Conservation (phyloP, 805 yeast genomes). For the Zygosaccharomyces bailii region DNA sequence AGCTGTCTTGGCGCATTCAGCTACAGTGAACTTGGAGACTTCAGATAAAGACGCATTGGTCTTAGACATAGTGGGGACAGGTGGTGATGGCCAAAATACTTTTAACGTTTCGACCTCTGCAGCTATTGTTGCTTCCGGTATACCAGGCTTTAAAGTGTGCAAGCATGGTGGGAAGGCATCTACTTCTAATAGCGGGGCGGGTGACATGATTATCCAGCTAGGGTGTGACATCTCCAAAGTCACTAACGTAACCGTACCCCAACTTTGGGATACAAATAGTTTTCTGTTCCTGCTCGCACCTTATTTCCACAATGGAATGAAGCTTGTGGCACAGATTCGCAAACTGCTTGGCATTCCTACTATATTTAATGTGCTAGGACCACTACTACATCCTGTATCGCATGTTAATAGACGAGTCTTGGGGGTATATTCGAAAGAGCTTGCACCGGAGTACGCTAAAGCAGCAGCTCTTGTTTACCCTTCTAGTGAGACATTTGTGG, state of each 20-base stretch:
- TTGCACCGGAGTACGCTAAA: conserved; percentile 82
- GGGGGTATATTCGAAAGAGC: conserved; percentile 78
- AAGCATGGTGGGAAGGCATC: conserved; percentile 98
- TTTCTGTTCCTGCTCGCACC: conserved; percentile 87
- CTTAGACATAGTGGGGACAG: conserved; percentile 92
- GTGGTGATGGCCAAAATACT: conserved; percentile 97
- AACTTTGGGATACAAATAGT: conserved; percentile 45
- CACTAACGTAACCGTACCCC: conserved; percentile 54
- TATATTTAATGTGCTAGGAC: conserved; percentile 91
- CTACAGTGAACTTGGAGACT: conserved; percentile 41
- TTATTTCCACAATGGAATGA: conserved; percentile 90
- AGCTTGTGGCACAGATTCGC: conserved; percentile 73
- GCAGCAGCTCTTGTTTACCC: conserved; percentile 61
- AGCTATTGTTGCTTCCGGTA: conserved; percentile 92
- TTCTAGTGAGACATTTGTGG: conserved; percentile 65
- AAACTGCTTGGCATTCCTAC: conserved; percentile 83
- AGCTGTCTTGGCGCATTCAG: conserved; percentile 65
- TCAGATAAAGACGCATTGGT: conserved; percentile 10
- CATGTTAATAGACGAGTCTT: conserved; percentile 68
- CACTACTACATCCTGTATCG: conserved; percentile 87
- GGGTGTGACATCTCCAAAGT: conserved; percentile 81
- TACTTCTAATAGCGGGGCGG: conserved; percentile 89
- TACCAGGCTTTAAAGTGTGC: conserved; percentile 64
- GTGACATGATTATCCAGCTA: conserved; percentile 75
- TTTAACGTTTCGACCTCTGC: conserved; percentile 94